phyloP scores from a whole-genome alignment of 352 stramenopile genomes.

The Pythium oligandrum region DNA sequence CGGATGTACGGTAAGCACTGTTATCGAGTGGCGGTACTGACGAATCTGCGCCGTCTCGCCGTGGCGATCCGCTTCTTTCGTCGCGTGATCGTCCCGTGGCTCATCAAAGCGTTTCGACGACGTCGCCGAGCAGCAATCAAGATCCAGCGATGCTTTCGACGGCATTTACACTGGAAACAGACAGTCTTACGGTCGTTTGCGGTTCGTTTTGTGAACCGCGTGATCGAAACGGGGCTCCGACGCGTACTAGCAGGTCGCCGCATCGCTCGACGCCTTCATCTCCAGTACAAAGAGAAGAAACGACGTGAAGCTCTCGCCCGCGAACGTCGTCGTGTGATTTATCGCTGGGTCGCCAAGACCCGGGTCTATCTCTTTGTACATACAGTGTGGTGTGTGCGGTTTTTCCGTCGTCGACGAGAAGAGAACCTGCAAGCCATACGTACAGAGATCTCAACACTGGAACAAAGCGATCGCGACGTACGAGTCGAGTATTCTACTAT shows the following conservation, averaged over 20 bases:
- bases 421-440: slow-evolving; percentile 23
- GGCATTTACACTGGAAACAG: slow-evolving; percentile 16
- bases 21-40: slow-evolving; percentile 25
- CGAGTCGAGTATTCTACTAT: slow-evolving; percentile 24
- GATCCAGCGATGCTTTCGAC: slow-evolving; percentile 28
- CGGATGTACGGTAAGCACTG: slow-evolving; percentile 19
- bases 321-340: slow-evolving; percentile 17
- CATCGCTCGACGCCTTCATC: slow-evolving; percentile 13
- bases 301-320: slow-evolving; percentile 2
- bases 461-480: slow-evolving; percentile 18
- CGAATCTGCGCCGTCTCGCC: slow-evolving; percentile 17
- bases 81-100: slow-evolving; percentile 19
- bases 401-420: slow-evolving; percentile 27
- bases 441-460: slow-evolving; percentile 20
- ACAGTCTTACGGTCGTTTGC: slow-evolving; percentile 16
- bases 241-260: slow-evolving; percentile 8
- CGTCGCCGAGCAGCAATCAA: slow-evolving; percentile 19
- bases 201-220: slow-evolving; percentile 9
- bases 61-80: slow-evolving; percentile 29
- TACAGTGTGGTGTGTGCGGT: slow-evolving; percentile 25
- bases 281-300: slow-evolving; percentile 12
- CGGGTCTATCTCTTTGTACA: slow-evolving; percentile 41
- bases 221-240: slow-evolving; percentile 7
- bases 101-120: slow-evolving; percentile 21
- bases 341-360: slow-evolving; percentile 38